Evolutionary conservation across 1,284 basidiomycete genomes (phyloP), one percentile per base, ranked within the genome.

Genomic region (Naganishia sp.): DNA sequence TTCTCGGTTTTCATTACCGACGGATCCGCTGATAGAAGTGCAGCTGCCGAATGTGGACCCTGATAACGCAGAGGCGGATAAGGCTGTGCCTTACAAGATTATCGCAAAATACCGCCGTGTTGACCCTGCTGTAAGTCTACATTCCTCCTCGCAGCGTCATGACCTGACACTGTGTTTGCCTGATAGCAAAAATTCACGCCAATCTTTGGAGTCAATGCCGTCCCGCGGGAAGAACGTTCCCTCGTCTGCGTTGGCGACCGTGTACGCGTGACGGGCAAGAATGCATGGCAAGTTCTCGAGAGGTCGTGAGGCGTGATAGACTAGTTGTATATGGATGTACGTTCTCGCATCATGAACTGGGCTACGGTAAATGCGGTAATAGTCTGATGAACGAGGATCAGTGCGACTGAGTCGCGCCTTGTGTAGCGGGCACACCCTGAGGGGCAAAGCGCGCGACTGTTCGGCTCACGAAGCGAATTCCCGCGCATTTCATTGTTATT

Each of bases 31-130:
- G 39, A 53, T 10, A 21, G 45, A 10, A 50, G 9, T 18, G 28
- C n/a, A 67, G 63, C 51, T 68, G 32, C 67, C 67, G 2, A 68
- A 68, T 46, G 67, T 68, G 50, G 55, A 63, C 23, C 62, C 63
- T 11, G 67, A 68, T 10, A 65, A 56, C 9, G 67, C 45, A 5
- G 63, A 68, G 50, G 54, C 55, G 23, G 67, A 68, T 43, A 63
- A 63, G 17, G 67, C 60, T 7, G 54, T 68, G 6, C 67, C 67
- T 21, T 68, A 54, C 57, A 68, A 68, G 57, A 46, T 68, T 15
- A 54, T 68, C 28, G 54, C 67, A 1, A 68, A 65, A 39, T 65
- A 65, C 23, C 49, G 67, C 32, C 67, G 67, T 25, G 63, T 68
- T 0, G 67, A 68, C 54, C 67, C 67, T 15, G 62, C 62, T 35